phyloP scores from a whole-genome alignment of 345 rosid species.

The Ceriops zippeliana region DNA sequence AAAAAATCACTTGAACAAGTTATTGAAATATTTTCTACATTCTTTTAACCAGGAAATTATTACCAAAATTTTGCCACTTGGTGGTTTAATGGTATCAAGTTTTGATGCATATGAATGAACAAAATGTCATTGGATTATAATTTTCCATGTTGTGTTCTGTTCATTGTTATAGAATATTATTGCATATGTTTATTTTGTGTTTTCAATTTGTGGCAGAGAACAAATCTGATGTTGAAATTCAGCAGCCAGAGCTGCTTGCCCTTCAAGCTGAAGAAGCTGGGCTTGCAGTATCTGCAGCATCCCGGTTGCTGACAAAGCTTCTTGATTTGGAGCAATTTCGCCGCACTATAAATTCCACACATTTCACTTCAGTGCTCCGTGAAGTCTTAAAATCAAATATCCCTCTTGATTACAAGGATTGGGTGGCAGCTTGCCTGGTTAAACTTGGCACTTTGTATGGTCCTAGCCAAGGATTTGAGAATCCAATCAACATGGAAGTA shows the following conservation, averaged over 20 bases:
- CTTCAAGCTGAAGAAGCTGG: slow-evolving; percentile 77
- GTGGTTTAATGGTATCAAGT: no score
- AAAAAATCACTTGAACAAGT: no score
- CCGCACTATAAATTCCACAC: slow-evolving; percentile 27
- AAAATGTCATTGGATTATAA: no score
- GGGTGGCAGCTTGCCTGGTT: slow-evolving; percentile 76
- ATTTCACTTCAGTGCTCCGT: slow-evolving; percentile 40
- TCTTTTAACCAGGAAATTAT: no score
- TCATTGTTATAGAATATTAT: neutral
- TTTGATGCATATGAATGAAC: no score
- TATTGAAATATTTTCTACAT: no score
- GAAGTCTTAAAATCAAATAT: slow-evolving; percentile 46
- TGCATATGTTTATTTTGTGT: slow-evolving; percentile 10
- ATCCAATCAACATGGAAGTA: slow-evolving; percentile 62
- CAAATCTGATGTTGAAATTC: slow-evolving; percentile 48
- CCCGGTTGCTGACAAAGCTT: slow-evolving; percentile 67
- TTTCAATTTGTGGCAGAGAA: slow-evolving; percentile 32
- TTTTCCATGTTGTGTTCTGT: neutral
- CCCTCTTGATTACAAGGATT: slow-evolving; percentile 60
- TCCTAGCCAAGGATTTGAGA: slow-evolving; percentile 30
- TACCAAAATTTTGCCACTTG: no score
- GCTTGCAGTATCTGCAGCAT: slow-evolving; percentile 60
- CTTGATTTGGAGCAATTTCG: slow-evolving; percentile 60
- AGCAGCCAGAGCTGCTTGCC: slow-evolving; percentile 50
- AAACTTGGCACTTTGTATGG: slow-evolving; percentile 49